Base-by-base conservation (phyloP, 2,329 filamentous ascomycete species). In the Emmonsiellopsis sp. region DNA sequence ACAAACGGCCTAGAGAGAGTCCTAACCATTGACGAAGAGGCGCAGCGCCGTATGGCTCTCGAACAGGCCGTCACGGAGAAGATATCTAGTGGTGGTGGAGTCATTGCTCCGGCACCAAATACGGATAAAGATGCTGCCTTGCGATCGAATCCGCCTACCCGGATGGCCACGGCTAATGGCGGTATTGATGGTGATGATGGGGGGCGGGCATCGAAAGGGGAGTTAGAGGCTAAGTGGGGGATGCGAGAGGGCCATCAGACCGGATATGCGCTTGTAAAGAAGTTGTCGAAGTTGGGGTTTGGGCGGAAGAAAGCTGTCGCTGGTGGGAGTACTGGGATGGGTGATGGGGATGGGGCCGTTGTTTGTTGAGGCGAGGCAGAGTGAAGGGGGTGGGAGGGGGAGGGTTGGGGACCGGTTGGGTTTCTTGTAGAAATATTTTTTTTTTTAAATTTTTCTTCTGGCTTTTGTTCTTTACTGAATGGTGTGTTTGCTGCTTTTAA, bases 291-390 rank as follows among this genome's bases (percentile, higher is more conserved):
- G 13, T 39, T 39, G 36, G 13, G 13, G 9, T 39, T 39, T 39
- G 36, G 36, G 36, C 9, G 36, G 36, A 39, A 39, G 36, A 39
- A 39, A n/a, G 3, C 36, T 39, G 36, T 7, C 21, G 21, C 21
- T 3, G 3, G 21, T 27, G 21, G 21, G 21, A 27, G 21, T 27
- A 27, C 1, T 27, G 21, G 21, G 21, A 27, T 27, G 21, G 21
- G 21, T 27, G 21, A 5, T 39, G 82, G 81, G 36, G 13, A 39
- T 10, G 36, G 36, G 13, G 36, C 9, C 36, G 36, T 7, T 37
- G 34, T 39, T 39, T 39, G 36, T 39, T 39, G 36, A 39, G 36
- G 36, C 36, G 6, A 39, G 36, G 13, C 6, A 39, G 36, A 9
- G 9, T 39, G 2, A 17, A 17, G 36, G 36, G 5, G 36, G 9